Evolutionary conservation across 31 red algal genomes (phyloP).

Genomic region (Asparagopsis taxiformis): DNA sequence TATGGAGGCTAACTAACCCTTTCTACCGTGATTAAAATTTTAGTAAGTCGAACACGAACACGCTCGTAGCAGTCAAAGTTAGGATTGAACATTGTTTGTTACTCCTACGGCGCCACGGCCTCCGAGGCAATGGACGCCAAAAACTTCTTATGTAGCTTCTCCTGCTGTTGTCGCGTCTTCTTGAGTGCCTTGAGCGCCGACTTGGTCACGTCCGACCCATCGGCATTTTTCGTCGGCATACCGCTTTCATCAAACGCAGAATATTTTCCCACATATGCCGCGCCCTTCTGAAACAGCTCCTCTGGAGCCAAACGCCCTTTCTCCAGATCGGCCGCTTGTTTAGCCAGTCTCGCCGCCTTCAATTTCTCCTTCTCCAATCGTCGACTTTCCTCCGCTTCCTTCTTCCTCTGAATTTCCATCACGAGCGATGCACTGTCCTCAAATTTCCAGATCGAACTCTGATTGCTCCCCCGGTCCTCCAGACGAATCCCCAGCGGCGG

Average conservation of each 20-base stretch:
- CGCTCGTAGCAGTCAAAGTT: too few relatives aligned
- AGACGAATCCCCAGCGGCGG: slow-evolving; percentile 87
- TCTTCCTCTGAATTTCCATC: slow-evolving; percentile 67
- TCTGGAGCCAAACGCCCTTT: slow-evolving; percentile 59
- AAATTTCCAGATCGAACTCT: slow-evolving; percentile 73
- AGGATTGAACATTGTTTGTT: too few relatives aligned
- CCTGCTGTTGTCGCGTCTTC: slow-evolving; percentile 69
- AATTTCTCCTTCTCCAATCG: slow-evolving; percentile 40
- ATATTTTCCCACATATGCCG: slow-evolving; percentile 83
- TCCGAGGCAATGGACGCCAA: slow-evolving; percentile 21
- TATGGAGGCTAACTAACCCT: too few relatives aligned
- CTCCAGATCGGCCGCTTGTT: slow-evolving; percentile 55
- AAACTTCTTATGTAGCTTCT: slow-evolving; percentile 77
- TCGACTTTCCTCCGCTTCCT: slow-evolving; percentile 39
- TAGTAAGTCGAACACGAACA: too few relatives aligned
- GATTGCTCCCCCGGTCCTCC: slow-evolving; percentile 72
- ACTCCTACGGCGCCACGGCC: too few relatives aligned
- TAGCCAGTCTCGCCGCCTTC: slow-evolving; percentile 36
- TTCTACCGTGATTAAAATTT: too few relatives aligned
- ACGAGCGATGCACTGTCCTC: slow-evolving; percentile 65
- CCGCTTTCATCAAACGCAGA: slow-evolving; percentile 77
- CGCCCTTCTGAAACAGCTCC: slow-evolving; percentile 62
- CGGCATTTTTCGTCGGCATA: slow-evolving; percentile 76
- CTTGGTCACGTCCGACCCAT: slow-evolving; percentile 76
- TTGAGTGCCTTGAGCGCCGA: slow-evolving; percentile 77